Conservation (phyloP, 495 filamentous ascomycete genomes). For the Pyrenula massariospora region DNA sequence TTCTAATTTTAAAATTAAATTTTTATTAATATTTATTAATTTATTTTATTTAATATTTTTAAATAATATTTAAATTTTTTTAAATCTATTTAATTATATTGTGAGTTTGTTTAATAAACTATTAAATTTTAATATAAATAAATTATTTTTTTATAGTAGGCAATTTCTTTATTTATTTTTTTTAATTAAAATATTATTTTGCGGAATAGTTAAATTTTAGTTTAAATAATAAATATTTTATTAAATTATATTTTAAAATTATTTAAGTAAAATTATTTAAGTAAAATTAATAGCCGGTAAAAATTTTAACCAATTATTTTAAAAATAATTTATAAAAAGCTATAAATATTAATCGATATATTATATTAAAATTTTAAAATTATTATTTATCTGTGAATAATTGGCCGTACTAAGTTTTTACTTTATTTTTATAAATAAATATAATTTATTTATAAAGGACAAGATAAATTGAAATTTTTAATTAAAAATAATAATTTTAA, state of each 20-base stretch:
- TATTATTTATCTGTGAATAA: background rate
- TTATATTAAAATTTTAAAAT: background rate
- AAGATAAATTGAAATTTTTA: background rate
- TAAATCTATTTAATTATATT: background rate
- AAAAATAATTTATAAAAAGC: background rate
- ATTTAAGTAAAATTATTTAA: no score
- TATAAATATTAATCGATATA: background rate
- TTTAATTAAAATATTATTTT: background rate
- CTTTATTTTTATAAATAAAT: background rate
- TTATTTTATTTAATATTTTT: background rate
- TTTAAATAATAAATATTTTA: background rate
- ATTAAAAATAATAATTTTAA: background rate
- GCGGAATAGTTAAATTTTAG: background rate
- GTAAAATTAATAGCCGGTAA: background rate
- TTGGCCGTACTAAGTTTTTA: background rate
- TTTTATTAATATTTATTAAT: background rate
- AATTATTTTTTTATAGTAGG: background rate
- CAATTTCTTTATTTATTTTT: background rate
- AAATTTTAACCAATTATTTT: background rate
- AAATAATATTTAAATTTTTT: background rate
- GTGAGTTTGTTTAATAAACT: background rate
- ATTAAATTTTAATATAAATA: background rate
- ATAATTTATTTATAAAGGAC: background rate
- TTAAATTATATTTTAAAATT: background rate
- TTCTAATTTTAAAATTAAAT: background rate